A percentile compares a stretch with the other conserved stretches of the same genome.
Conservation (phyloP, 1,139 yeast genomes). For the Yamadazyma spencermartinsiae region DNA sequence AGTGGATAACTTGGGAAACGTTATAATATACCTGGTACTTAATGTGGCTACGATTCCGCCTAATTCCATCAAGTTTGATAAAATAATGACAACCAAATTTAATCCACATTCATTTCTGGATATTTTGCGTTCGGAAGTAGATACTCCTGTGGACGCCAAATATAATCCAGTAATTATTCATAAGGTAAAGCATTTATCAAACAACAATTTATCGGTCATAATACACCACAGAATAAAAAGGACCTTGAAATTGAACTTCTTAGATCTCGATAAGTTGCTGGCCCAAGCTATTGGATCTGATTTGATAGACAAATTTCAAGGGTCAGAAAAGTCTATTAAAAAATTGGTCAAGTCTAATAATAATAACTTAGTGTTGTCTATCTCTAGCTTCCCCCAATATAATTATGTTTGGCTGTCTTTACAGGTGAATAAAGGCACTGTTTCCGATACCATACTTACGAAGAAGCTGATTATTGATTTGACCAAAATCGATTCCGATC, state of each 20-base stretch:
- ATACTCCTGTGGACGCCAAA: conserved; percentile 9
- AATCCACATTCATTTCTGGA: conserved; percentile 13
- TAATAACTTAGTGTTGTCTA: conserved; percentile 35
- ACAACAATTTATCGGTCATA: conserved; percentile 20
- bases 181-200: conserved; percentile 19
- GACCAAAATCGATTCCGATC: conserved; percentile 7
- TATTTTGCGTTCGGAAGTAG: conserved; percentile 9
- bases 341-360: conserved; percentile 57
- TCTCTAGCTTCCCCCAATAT: conserved; percentile 48
- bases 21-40: conserved; percentile 49
- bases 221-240: conserved; percentile 42
- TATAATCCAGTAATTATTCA: conserved; percentile 29
- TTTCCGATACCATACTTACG: conserved; percentile 29
- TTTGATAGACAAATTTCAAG: conserved; percentile 61
- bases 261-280: conserved; percentile 10
- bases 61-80: conserved; percentile 28
- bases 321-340: conserved; percentile 80
- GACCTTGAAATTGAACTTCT: conserved; percentile 31
- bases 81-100: conserved; percentile 14
- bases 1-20: conserved; percentile 43
- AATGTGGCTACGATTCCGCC: conserved; percentile 55
- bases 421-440: conserved; percentile 21
- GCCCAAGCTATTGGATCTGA: conserved; percentile 15
- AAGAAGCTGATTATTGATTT: conserved; percentile 36
- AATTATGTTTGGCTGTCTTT: conserved; percentile 68